phyloP scores from a whole-genome alignment of 2,329 filamentous ascomycete species.

The Sphaerulina vaccinii region DNA sequence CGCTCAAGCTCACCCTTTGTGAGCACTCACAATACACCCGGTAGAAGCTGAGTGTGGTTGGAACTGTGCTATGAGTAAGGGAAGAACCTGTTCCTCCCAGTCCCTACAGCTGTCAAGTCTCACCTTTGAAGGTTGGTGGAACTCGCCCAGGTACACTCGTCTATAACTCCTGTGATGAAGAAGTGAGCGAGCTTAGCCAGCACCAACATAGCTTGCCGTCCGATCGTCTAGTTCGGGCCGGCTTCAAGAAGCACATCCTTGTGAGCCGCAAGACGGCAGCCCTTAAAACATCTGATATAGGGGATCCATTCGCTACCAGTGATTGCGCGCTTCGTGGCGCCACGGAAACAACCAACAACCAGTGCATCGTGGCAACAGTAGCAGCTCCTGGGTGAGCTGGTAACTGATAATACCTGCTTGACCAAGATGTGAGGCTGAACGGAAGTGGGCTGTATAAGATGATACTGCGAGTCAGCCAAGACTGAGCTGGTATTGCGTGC shows the following conservation, averaged over 20 bases:
- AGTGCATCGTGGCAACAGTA: not conserved
- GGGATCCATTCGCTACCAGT: conserved; percentile 1
- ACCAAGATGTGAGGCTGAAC: not conserved
- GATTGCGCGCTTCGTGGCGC: not conserved
- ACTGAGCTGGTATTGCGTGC: no score
- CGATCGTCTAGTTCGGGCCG: not conserved
- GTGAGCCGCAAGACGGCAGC: conserved; percentile 4
- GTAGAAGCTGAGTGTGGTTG: no score
- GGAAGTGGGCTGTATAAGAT: no score
- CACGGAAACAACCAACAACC: not conserved
- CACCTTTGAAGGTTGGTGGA: no score
- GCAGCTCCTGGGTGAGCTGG: not conserved
- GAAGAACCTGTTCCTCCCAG: no score
- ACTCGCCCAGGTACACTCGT: not conserved
- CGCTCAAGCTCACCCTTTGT: no score
- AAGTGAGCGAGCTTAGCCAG: not conserved
- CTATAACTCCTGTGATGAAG: not conserved
- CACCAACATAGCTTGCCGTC: not conserved
- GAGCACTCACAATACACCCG: no score
- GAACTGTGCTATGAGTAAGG: no score
- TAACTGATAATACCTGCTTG: not conserved
- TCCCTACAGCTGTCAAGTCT: no score
- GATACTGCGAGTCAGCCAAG: no score
- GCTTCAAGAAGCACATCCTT: conserved; percentile 3
- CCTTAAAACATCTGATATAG: conserved; percentile 8